phyloP scores from a whole-genome alignment of 2,329 filamentous ascomycete genomes.

The Trichoderma citrinoviride region DNA sequence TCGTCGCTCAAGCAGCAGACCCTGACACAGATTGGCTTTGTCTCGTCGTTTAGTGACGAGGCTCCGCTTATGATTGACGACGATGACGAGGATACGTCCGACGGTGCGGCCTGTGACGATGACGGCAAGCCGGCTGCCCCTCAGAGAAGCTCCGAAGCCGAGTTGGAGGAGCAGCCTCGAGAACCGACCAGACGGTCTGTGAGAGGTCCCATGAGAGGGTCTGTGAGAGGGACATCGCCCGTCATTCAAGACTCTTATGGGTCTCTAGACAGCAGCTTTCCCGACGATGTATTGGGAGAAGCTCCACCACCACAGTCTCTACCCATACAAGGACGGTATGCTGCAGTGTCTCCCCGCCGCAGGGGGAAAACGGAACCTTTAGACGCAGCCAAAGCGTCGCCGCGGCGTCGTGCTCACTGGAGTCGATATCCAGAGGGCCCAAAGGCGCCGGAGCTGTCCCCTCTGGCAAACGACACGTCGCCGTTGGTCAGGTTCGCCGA shows the following conservation, averaged over 20 bases:
- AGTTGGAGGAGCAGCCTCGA: slow-evolving; percentile 22
- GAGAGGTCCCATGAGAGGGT: slow-evolving; percentile 25
- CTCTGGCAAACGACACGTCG: neutral
- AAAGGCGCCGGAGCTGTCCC: neutral
- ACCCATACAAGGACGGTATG: neutral
- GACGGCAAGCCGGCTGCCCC: slow-evolving; percentile 32
- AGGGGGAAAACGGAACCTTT: too few species aligned
- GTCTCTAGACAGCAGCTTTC: slow-evolving; percentile 36
- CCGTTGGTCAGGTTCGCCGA: neutral
- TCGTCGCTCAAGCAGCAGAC: slow-evolving; percentile 38
- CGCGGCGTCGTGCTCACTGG: neutral
- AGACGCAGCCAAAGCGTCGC: neutral
- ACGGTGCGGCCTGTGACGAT: slow-evolving; percentile 24
- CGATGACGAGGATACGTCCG: slow-evolving; percentile 33
- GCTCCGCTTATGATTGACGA: slow-evolving; percentile 31
- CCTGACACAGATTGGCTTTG: slow-evolving; percentile 43
- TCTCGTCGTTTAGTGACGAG: slow-evolving; percentile 36
- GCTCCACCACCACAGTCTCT: neutral
- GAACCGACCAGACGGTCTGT: too few species aligned
- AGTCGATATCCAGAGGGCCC: neutral
- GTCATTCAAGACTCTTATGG: slow-evolving; percentile 48
- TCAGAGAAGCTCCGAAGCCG: slow-evolving; percentile 22
- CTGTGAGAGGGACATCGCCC: slow-evolving; percentile 25
- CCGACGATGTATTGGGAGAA: slow-evolving; percentile 29
- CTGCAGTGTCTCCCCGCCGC: neutral